Evolutionary conservation across 2,329 filamentous ascomycete genomes (phyloP).

Genomic region (Diaporthe nobilis): DNA sequence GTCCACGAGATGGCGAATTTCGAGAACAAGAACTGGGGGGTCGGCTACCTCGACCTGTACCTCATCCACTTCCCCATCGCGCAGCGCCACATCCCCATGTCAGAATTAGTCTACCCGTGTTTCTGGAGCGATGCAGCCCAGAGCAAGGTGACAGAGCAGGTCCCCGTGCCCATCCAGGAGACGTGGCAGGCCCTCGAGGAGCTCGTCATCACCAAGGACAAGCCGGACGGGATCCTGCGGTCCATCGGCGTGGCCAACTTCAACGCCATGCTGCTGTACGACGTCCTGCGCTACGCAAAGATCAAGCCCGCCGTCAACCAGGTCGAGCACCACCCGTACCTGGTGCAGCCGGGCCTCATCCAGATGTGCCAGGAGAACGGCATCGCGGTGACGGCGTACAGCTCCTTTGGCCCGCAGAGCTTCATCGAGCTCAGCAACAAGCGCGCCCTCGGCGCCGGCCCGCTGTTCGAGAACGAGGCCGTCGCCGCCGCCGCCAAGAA

Average conservation of each 20-base stretch:
- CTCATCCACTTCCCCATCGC: slow-evolving; percentile 91
- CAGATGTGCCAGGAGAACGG: slow-evolving; percentile 77
- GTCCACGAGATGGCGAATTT: slow-evolving; percentile 73
- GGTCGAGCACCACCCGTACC: slow-evolving; percentile 92
- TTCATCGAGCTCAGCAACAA: slow-evolving; percentile 85
- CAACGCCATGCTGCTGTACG: slow-evolving; percentile 82
- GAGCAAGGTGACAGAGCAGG: slow-evolving; percentile 71
- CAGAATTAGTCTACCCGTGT: slow-evolving; percentile 81
- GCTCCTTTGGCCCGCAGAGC: slow-evolving; percentile 83
- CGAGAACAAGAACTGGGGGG: slow-evolving; percentile 72
- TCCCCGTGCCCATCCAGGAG: slow-evolving; percentile 81
- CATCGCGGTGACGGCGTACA: slow-evolving; percentile 86
- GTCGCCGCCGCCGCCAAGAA: slow-evolving; percentile 78
- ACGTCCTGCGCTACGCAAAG: slow-evolving; percentile 83
- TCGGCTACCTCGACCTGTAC: slow-evolving; percentile 93
- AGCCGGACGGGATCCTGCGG: slow-evolving; percentile 69
- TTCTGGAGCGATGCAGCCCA: slow-evolving; percentile 77
- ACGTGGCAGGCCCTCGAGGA: slow-evolving; percentile 87
- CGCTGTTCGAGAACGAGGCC: slow-evolving; percentile 78
- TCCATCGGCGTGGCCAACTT: slow-evolving; percentile 90
- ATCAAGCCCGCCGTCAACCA: slow-evolving; percentile 83
- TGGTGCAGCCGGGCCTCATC: slow-evolving; percentile 81
- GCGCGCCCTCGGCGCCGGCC: slow-evolving; percentile 73
- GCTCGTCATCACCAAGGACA: slow-evolving; percentile 69
- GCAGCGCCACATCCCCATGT: slow-evolving; percentile 86